These are phyloP conservation scores for Prunus fruticosa DNA, from an alignment of 306 rosid genomes.

Conservation along the genomic window DNA sequence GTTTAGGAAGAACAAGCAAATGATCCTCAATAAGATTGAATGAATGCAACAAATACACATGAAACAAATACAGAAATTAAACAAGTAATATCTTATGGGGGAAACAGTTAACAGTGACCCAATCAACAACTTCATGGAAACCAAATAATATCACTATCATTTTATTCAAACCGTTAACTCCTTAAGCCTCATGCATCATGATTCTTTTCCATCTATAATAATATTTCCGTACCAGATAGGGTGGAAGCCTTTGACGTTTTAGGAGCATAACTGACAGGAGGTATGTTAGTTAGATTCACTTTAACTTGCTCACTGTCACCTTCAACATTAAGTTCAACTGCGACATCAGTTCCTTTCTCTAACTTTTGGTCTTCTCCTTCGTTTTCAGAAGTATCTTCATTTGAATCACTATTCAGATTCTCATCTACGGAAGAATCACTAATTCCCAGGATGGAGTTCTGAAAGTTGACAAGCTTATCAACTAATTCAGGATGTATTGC, in stretches of 20 bases:
- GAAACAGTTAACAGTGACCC: neutral
- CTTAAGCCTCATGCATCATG: constrained; percentile 8
- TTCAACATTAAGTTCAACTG: constrained; percentile 53
- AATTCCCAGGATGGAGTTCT: constrained; percentile 59
- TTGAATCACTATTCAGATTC: constrained; percentile 40
- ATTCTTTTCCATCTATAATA: constrained; percentile 18
- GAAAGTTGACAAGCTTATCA: constrained; percentile 71
- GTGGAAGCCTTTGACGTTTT: constrained; percentile 50
- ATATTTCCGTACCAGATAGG: constrained; percentile 55
- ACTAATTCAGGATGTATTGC: constrained; percentile 88
- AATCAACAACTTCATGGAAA: neutral
- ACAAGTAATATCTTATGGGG: constrained; percentile 5
- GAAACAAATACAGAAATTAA: constrained; percentile 6
- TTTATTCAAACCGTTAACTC: constrained; percentile 9
- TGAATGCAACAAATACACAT: neutral
- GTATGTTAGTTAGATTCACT: constrained; percentile 54
- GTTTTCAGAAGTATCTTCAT: constrained; percentile 39
- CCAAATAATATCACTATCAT: neutral
- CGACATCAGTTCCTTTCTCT: constrained; percentile 49
- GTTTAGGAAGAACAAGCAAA: constrained; percentile 7
- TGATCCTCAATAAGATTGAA: constrained; percentile 16
- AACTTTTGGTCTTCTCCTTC: constrained; percentile 44
- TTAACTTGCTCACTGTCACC: constrained; percentile 41
- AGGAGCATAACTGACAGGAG: constrained; percentile 62
- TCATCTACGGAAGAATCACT: constrained; percentile 36